Conservation (phyloP, 176 grass and related monocot genomes). For the Microstegium vimineum region DNA sequence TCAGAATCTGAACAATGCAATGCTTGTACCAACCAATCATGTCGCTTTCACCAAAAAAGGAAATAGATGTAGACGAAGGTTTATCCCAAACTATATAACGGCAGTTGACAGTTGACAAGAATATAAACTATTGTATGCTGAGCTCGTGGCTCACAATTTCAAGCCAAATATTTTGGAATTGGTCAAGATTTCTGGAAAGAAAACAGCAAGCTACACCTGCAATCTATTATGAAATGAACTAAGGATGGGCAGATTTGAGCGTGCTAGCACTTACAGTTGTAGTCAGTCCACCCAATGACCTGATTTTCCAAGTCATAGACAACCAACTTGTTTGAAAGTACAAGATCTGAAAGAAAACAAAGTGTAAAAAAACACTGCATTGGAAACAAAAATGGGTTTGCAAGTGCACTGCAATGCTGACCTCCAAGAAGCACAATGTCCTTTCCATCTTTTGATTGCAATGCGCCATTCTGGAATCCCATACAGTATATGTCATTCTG, state of each 20-base stretch:
- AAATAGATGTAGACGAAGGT: neutral
- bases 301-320: conserved; percentile 96
- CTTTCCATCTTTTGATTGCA: conserved; percentile 90
- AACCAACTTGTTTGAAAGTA: conserved; percentile 91
- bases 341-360: conserved; percentile 76
- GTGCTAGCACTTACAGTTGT: conserved; percentile 78
- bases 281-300: conserved; percentile 80
- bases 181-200: neutral
- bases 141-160: neutral
- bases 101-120: neutral
- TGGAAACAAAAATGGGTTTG: neutral
- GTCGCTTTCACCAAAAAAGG: neutral
- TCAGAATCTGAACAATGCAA: conserved; percentile 1
- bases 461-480: conserved; percentile 92
- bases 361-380: neutral
- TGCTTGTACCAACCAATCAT: neutral
- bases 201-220: neutral
- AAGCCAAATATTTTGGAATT: conserved; percentile 12
- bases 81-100: neutral
- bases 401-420: conserved; percentile 23
- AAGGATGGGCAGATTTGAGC: conserved; percentile 1
- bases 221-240: conserved; percentile 1
- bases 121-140: neutral
- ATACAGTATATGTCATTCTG: conserved; percentile 65
- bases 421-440: conserved; percentile 95